Base-by-base conservation (phyloP, 2,329 filamentous ascomycete species). In the Colletotrichum filicis region DNA sequence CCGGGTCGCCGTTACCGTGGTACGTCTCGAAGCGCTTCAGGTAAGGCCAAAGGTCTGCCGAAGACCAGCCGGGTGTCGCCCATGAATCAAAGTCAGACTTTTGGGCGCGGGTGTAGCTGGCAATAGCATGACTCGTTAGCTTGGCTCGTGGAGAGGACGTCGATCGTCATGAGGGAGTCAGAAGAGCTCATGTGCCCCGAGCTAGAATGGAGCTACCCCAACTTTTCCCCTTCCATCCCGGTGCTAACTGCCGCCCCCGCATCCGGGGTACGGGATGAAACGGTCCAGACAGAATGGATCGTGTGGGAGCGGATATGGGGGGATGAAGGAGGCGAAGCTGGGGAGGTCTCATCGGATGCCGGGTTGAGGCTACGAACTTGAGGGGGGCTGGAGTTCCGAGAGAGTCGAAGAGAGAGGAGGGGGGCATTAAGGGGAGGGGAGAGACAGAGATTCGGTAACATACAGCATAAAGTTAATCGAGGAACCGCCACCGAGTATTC, bases 401-500 rank as follows among this genome's bases (percentile, higher is more conserved):
- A 49, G 7, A 19, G 57, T 62, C 14, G 30, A 16, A 52, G 58
- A 55, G 49, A 19, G 63, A 19, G 59, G 19, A 26, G 46, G 32
- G 32, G 32, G 32, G 32, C 4, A 35, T 35, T 1, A 1, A 19
- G 37, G 14, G 14, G 37, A 42, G 37, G 16, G 61, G 60, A 26
- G 19, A 16, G 16, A 26, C 19, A n/a, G 16, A 6, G 26, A 55
- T 2, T 30, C 28, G n/a, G 60, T 14, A 32, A 63, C 62, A 22
- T 30, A 74, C 79, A 86, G 84, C 82, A 85, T 83, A 73, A 85
- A 85, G 74, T 87, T 86, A 28, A 87, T 85, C 1, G 83, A 83
- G 8, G 80, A 83, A 4, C 88, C 88, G 32, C 88, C 89, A 37
- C 89, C 89, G 0, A 90, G 81, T 1, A 86, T 84, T 19, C 87